Evolutionary conservation across 2,329 filamentous ascomycete species (phyloP).

Genomic region (Aspergillus texensis): DNA sequence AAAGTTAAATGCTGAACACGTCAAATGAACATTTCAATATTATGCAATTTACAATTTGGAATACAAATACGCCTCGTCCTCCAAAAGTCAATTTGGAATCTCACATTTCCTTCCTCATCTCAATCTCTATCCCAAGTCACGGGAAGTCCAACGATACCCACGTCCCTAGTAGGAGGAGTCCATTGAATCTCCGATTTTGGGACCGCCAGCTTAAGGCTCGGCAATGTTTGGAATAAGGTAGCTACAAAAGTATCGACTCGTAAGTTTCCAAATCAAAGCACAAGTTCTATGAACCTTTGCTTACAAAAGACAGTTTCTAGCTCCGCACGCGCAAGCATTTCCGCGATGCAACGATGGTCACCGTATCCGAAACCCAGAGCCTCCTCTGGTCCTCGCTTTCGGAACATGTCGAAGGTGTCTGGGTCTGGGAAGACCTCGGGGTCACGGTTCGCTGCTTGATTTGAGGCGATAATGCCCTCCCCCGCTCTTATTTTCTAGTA

Average conservation of each 20-base stretch:
- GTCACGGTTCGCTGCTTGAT: constrained; percentile 9
- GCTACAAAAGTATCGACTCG: background rate
- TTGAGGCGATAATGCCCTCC: constrained; percentile 6
- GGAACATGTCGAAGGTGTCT: constrained; percentile 8
- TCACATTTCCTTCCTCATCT: background rate
- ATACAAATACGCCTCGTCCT: no score
- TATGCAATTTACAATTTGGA: no score
- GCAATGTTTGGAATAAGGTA: background rate
- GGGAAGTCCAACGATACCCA: background rate
- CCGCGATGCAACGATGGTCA: background rate
- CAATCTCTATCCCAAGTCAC: background rate
- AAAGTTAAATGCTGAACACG: no score
- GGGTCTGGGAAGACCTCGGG: constrained; percentile 5
- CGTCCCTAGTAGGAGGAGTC: background rate
- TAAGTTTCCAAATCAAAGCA: background rate
- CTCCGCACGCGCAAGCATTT: background rate
- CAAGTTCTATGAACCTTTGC: background rate
- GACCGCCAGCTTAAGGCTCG: background rate
- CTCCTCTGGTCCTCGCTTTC: background rate
- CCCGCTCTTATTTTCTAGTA: background rate
- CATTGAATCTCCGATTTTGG: background rate
- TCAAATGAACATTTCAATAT: no score
- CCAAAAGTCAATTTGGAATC: background rate
- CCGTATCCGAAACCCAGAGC: background rate
- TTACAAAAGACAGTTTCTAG: background rate